These are phyloP conservation scores for Fusarium robinianum DNA, from an alignment of 2,329 filamentous ascomycete species.

Conservation along the genomic window DNA sequence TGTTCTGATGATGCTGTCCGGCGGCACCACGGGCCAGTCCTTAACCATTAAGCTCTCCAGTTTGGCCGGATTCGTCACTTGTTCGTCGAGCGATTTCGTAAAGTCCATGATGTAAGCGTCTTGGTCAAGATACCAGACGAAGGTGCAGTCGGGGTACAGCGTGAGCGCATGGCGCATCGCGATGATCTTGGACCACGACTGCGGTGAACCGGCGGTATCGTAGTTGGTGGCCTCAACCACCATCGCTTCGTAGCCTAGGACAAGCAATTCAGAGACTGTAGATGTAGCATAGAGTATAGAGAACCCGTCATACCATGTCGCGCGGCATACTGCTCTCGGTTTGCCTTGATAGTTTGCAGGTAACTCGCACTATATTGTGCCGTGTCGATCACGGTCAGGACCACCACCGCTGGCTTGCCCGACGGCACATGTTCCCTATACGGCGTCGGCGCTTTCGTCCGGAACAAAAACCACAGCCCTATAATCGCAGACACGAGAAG, in stretches of 20 bases:
- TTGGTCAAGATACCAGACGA: slow-evolving; percentile 86
- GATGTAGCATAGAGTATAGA: not conserved
- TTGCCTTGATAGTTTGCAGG: slow-evolving; percentile 74
- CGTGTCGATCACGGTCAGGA: slow-evolving; percentile 84
- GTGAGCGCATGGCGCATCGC: slow-evolving; percentile 89
- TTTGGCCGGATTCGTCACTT: slow-evolving; percentile 68
- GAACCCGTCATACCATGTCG: slow-evolving; percentile 70
- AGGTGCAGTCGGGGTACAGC: slow-evolving; percentile 74
- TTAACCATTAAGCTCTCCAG: slow-evolving; percentile 82
- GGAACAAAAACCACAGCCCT: slow-evolving; percentile 64
- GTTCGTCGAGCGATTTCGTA: slow-evolving; percentile 66
- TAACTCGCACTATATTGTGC: slow-evolving; percentile 67
- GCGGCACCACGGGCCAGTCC: slow-evolving; percentile 85
- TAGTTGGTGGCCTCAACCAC: slow-evolving; percentile 80
- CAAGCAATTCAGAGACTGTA: slow-evolving; percentile 10
- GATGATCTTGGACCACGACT: slow-evolving; percentile 77
- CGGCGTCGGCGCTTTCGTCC: slow-evolving; percentile 35
- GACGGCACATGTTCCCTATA: slow-evolving; percentile 48
- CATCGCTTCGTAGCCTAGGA: slow-evolving; percentile 82
- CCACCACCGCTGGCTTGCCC: slow-evolving; percentile 68
- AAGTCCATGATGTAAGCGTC: slow-evolving; percentile 90
- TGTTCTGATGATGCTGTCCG: slow-evolving; percentile 96
- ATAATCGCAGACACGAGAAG: slow-evolving; percentile 58
- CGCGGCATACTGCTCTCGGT: slow-evolving; percentile 81
- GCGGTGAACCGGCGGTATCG: slow-evolving; percentile 62